Base-by-base conservation (phyloP, 2,329 filamentous ascomycete species). In the Fusarium scirpi region DNA sequence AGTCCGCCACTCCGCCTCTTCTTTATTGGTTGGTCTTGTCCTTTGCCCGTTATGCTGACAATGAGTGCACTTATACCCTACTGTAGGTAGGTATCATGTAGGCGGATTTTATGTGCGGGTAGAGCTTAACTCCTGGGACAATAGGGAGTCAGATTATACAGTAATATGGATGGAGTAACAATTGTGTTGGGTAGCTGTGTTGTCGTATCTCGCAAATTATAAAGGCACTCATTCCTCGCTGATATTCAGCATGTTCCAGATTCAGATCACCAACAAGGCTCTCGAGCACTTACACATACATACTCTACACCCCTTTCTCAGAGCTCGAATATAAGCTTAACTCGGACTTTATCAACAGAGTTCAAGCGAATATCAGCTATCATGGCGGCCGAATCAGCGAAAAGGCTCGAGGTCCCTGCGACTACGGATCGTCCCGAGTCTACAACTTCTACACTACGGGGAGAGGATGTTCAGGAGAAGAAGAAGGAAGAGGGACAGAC, bases 401-500 rank as follows among this genome's bases (percentile, higher is more conserved):
- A 59, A 32, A 72, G 58, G 20, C 71, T 78, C 52, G 71, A 72
- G 29, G 70, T 76, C 55, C 76, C 74, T 56, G 38, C 46, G 55
- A 55, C 63, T 41, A 22, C 70, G 44, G 72, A 64, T 18, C 75
- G 62, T n/a, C 67, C 74, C 58, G 70, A 69, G n/a, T 78, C 77
- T 34, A 71, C 76, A 30, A 60, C 76, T 40, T 76, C 77, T 24
- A 79, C 77, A 9, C 59, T 79, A 2, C 69, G 72, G 40, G 76
- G 74, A n/a, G 77, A 78, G 30, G 70, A 77, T 47, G 29, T 60
- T 40, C 69, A 69, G 16, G 77, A 78, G 53, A 77, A 76, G 62
- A 72, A 78, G 62, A 72, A 78, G 56, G 75, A 74, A 49, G 67
- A 64, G 30, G 38, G 72, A 41, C 65, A 64, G 22, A 46, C 66